Evolutionary conservation across 2,329 filamentous ascomycete species (phyloP).

Genomic region (Claviceps monticola): DNA sequence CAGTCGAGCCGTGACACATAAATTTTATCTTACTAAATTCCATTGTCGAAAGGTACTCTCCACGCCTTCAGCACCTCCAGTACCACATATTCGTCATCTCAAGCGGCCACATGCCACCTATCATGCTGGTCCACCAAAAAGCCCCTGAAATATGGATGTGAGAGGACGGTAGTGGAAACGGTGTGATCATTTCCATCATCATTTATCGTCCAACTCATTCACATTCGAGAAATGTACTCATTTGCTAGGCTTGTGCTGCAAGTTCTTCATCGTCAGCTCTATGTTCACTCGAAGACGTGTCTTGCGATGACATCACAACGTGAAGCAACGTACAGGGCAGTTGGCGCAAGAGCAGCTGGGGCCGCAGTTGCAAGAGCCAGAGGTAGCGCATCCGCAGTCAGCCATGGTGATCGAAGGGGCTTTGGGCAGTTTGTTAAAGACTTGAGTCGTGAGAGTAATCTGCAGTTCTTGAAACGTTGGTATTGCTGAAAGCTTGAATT

Average conservation of each 20-base stretch:
- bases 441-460: neutral
- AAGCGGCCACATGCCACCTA: too few species aligned
- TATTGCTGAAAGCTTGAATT: neutral
- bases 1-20: too few species aligned
- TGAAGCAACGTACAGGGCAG: conserved; percentile 26
- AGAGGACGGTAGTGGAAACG: too few species aligned
- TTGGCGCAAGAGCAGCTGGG: conserved; percentile 26
- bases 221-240: neutral
- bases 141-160: too few species aligned
- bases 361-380: conserved; percentile 29
- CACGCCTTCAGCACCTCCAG: too few species aligned
- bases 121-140: too few species aligned
- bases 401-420: conserved; percentile 21
- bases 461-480: neutral
- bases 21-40: too few species aligned
- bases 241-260: neutral
- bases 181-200: too few species aligned
- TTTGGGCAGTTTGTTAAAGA: neutral
- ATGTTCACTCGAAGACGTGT: neutral
- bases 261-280: neutral
- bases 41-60: too few species aligned
- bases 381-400: conserved; percentile 27
- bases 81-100: too few species aligned
- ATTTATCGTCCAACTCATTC: too few species aligned
- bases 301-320: too few species aligned